Evolutionary conservation across 257 asterid genomes (phyloP).

Genomic region (Sherardia arvensis): DNA sequence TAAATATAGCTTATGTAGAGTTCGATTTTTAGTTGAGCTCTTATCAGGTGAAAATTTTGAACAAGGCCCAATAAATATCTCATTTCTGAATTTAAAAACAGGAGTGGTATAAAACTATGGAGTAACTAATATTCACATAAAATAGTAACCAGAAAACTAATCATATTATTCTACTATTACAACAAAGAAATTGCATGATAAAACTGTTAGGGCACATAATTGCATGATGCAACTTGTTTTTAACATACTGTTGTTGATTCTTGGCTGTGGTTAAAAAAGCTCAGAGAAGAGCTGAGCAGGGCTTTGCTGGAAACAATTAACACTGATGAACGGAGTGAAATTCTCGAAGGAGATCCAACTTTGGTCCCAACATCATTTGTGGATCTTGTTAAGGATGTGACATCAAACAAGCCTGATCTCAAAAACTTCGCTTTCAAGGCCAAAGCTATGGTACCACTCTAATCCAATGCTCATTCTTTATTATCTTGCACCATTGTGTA

Average conservation of each 20-base stretch:
- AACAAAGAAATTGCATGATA: neutral
- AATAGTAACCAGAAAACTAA: no score
- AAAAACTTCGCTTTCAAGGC: slow-evolving; percentile 70
- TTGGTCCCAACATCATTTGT: slow-evolving; percentile 42
- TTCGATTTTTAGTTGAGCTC: no score
- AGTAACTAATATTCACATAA: no score
- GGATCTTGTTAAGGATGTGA: slow-evolving; percentile 70
- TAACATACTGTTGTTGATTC: slow-evolving; percentile 8
- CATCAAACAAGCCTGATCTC: slow-evolving; percentile 57
- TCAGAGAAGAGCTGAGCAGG: slow-evolving; percentile 84
- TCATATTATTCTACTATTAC: no score
- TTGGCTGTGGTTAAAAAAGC: slow-evolving; percentile 42
- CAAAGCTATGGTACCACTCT: slow-evolving; percentile 51
- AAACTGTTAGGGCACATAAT: neutral
- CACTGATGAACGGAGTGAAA: slow-evolving; percentile 25
- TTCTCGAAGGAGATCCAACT: slow-evolving; percentile 21
- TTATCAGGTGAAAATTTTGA: no score
- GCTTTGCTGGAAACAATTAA: slow-evolving; percentile 56
- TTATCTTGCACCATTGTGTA: no score
- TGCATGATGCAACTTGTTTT: slow-evolving; percentile 9
- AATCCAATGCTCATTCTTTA: slow-evolving; percentile 1
- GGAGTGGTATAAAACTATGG: no score
- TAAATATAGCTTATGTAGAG: no score
- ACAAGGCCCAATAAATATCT: no score
- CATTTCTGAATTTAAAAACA: no score